A percentile compares a stretch with the other conserved stretches of the same genome.
phyloP scores from a whole-genome alignment of 1,139 yeast species.

The Protomyces gravidus region DNA sequence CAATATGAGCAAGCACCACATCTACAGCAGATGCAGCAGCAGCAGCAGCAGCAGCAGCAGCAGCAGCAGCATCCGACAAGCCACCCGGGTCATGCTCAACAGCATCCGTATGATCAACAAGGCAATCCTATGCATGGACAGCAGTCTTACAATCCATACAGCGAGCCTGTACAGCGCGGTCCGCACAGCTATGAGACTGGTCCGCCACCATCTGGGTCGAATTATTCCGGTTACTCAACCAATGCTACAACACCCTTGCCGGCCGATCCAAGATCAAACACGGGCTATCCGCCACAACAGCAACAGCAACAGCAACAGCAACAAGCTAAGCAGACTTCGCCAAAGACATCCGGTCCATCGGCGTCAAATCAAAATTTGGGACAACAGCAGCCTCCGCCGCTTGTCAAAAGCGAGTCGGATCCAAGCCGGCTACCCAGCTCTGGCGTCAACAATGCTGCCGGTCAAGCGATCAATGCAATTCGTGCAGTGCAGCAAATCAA shows the following conservation, averaged over 20 bases:
- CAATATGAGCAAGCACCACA: background rate
- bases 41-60: conserved; percentile 10
- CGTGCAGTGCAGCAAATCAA: conserved; percentile 28
- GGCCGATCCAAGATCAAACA: background rate
- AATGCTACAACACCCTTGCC: background rate
- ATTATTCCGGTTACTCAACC: conserved; percentile 1
- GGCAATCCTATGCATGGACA: conserved; percentile 14
- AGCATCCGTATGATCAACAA: background rate
- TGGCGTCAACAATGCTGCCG: conserved; percentile 7
- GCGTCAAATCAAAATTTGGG: conserved; percentile 3
- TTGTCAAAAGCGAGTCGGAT: conserved; percentile 3
- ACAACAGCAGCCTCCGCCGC: conserved; percentile 6
- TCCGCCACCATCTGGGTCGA: background rate
- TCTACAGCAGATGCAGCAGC: background rate
- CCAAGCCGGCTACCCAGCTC: background rate
- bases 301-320: conserved; percentile 11
- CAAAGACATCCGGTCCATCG: background rate
- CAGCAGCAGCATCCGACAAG: conserved; percentile 17
- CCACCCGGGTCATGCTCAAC: background rate
- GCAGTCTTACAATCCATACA: background rate
- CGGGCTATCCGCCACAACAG: conserved; percentile 7
- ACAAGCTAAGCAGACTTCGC: background rate
- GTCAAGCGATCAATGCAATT: conserved; percentile 23
- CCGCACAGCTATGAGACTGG: background rate
- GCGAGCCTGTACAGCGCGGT: background rate